phyloP scores from a whole-genome alignment of 345 rosid genomes.

The Ceriops zippeliana region DNA sequence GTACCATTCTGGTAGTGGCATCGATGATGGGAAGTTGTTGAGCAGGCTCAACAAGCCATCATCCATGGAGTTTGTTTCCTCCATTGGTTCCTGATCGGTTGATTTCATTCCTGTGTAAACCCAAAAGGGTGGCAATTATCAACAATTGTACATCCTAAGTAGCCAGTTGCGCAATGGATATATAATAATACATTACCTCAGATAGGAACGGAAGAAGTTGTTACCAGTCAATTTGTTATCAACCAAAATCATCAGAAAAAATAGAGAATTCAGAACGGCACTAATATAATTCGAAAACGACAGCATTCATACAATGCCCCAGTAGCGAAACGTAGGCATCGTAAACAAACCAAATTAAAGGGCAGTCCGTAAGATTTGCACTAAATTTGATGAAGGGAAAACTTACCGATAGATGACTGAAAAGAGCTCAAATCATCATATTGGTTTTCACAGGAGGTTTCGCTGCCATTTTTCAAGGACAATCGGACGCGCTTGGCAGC shows the following conservation, averaged over 20 bases:
- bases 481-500: slow-evolving; percentile 13
- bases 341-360: no score
- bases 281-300: no score
- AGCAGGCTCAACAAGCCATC: slow-evolving; percentile 66
- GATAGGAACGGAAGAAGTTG: no score
- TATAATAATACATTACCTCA: no score
- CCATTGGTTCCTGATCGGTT: slow-evolving; percentile 28
- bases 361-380: background rate
- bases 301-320: no score
- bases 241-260: no score
- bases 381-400: background rate
- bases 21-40: slow-evolving; percentile 54
- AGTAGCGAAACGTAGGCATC: no score
- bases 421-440: slow-evolving; percentile 36
- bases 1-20: slow-evolving; percentile 70
- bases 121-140: background rate
- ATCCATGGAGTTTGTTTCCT: slow-evolving; percentile 47
- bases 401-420: slow-evolving; percentile 51
- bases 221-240: no score
- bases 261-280: no score
- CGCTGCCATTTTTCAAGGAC: slow-evolving; percentile 7
- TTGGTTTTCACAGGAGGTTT: slow-evolving; percentile 25
- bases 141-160: background rate
- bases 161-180: no score
- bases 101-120: slow-evolving; percentile 28